Percentiles rank a stretch among this genome's conserved stretches.
Evolutionary conservation across 2,329 filamentous ascomycete species (phyloP).

Genomic region (Fusarium tupiense): DNA sequence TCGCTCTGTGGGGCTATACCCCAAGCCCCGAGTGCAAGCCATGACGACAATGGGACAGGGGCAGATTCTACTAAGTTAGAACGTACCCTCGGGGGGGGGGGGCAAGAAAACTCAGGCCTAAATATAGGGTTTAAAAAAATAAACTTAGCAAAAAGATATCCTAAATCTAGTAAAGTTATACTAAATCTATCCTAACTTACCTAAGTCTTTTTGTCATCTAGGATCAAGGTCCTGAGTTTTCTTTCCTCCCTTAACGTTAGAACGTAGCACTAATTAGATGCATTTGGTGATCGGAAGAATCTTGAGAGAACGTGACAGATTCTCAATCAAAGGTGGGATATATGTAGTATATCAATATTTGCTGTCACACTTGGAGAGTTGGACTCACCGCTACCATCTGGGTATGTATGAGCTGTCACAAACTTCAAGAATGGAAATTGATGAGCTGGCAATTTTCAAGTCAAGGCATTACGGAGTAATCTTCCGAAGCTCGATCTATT

Average conservation of each 20-base stretch:
- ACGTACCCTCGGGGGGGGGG: too few species aligned
- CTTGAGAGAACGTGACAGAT: neutral
- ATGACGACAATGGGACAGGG: conserved; percentile 32
- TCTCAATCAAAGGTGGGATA: neutral
- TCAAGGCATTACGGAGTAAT: neutral
- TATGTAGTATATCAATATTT: neutral
- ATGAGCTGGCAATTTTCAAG: conserved; percentile 25
- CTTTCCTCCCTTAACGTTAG: too few species aligned
- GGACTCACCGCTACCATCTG: conserved; percentile 20
- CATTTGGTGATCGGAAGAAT: neutral
- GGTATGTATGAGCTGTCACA: conserved; percentile 24
- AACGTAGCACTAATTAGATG: neutral
- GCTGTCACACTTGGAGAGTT: neutral
- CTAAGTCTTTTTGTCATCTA: too few species aligned
- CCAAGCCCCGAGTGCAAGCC: conserved; percentile 7
- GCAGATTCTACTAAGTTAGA: neutral
- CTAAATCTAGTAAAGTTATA: too few species aligned
- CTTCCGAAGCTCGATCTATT: neutral
- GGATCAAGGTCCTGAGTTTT: too few species aligned
- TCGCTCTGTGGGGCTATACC: conserved; percentile 12
- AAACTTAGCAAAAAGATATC: too few species aligned
- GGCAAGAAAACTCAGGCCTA: too few species aligned
- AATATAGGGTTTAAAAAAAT: too few species aligned
- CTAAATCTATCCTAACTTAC: too few species aligned
- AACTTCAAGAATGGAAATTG: neutral